Conservation (phyloP, 2,329 filamentous ascomycete genomes). For the Coniochaeta pulveracea region DNA sequence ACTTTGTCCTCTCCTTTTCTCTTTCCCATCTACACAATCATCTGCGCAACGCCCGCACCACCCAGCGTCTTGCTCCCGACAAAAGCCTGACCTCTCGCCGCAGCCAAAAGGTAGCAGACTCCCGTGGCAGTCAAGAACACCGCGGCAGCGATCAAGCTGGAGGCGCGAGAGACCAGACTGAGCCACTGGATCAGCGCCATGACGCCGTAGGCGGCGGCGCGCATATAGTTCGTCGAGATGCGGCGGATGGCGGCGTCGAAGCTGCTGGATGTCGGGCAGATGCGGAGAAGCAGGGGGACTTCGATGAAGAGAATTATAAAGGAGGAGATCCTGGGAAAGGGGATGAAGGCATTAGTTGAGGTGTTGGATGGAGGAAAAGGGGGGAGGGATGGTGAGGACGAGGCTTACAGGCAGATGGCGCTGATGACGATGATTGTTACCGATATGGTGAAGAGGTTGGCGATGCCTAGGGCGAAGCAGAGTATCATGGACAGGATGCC, state of each 20-base stretch:
- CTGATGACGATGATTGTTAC: constrained; percentile 37
- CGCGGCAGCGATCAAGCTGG: constrained; percentile 76
- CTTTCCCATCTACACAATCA: constrained; percentile 64
- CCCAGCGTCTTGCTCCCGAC: constrained; percentile 93
- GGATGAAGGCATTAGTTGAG: background rate
- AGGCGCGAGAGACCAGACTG: constrained; percentile 53
- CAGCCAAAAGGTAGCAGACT: constrained; percentile 71
- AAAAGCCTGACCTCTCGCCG: constrained; percentile 73
- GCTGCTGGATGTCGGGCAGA: constrained; percentile 84
- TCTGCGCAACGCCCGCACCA: constrained; percentile 86
- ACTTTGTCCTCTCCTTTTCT: background rate
- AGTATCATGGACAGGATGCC: constrained; percentile 61
- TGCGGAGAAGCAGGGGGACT: constrained; percentile 87
- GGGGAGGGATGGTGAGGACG: background rate
- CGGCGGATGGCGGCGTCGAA: constrained; percentile 87
- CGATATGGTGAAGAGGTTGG: constrained; percentile 50
- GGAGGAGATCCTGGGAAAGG: constrained; percentile 44
- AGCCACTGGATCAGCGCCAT: constrained; percentile 82
- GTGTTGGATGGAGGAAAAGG: background rate
- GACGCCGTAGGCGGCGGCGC: constrained; percentile 70
- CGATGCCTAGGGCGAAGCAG: constrained; percentile 58
- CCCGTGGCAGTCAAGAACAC: constrained; percentile 69
- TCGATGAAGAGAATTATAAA: constrained; percentile 77
- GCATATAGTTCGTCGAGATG: constrained; percentile 95
- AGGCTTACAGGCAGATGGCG: constrained; percentile 42